Conservation (phyloP, 106 monocot genomes). For the Dendrobium huoshanense region DNA sequence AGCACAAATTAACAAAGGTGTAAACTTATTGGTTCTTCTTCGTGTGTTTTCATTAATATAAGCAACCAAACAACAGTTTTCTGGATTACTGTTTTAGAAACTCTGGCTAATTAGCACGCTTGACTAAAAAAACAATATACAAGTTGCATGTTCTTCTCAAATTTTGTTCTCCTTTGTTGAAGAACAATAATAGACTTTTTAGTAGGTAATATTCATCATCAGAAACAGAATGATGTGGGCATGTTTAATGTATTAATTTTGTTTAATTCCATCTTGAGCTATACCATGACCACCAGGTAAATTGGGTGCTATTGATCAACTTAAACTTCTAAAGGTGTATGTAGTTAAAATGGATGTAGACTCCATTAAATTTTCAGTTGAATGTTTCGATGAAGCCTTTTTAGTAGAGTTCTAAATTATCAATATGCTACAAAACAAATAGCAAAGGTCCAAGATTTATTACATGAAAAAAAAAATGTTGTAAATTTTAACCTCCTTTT, state of each 20-base stretch:
- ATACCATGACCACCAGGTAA: neutral
- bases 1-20: neutral
- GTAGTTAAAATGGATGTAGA: neutral
- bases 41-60: neutral
- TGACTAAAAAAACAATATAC: neutral
- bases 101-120: neutral
- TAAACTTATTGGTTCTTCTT: neutral
- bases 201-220: neutral
- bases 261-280: neutral
- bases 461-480: too few species aligned
- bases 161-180: neutral
- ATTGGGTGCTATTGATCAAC: neutral
- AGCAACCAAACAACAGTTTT: neutral
- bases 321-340: too few species aligned
- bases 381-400: neutral
- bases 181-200: neutral
- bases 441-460: too few species aligned
- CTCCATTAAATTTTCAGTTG: neutral
- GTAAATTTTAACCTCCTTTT: too few species aligned
- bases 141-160: neutral
- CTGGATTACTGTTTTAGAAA: neutral
- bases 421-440: too few species aligned
- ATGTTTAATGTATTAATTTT: neutral
- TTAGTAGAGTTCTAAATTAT: too few species aligned
- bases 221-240: neutral